Percentiles rank a stretch among this genome's conserved stretches.
These are phyloP conservation scores for Mucuna pruriens DNA, from an alignment of 306 rosid genomes.

Conservation along the genomic window DNA sequence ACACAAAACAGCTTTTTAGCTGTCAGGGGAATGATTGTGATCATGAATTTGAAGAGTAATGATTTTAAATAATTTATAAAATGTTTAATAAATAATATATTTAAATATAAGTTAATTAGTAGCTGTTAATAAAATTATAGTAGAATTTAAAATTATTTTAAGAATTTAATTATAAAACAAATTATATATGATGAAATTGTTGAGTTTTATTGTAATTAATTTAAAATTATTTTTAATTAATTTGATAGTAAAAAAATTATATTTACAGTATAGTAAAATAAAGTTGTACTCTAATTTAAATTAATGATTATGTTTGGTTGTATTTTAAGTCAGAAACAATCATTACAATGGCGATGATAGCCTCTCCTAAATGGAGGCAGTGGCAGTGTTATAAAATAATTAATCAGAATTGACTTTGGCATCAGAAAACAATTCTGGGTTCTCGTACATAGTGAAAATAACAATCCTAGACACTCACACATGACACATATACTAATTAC, in stretches of 20 bases:
- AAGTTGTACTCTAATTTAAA: background rate
- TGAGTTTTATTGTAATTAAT: too few relatives aligned
- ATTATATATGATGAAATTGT: too few relatives aligned
- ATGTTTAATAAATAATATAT: background rate
- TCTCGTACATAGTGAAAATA: background rate
- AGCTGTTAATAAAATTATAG: too few relatives aligned
- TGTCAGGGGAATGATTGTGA: background rate
- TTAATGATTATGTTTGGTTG: background rate
- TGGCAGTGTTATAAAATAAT: background rate
- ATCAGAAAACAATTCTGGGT: background rate
- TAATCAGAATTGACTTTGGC: background rate
- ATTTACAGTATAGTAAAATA: too few relatives aligned
- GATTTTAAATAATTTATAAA: background rate
- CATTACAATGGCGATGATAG: background rate
- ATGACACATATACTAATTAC: too few relatives aligned
- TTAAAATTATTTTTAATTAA: too few relatives aligned
- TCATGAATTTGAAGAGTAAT: background rate
- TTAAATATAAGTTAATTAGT: background rate
- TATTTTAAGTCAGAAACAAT: background rate
- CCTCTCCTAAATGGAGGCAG: background rate
- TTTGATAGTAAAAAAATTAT: too few relatives aligned
- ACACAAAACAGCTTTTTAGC: background rate
- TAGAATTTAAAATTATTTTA: too few relatives aligned
- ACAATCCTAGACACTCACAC: background rate
- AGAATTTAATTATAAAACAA: too few relatives aligned